Evolutionary conservation across 768 basidiomycete genomes (phyloP), one percentile per base, ranked within the genome.

Genomic region (Saitozyma podzolica): DNA sequence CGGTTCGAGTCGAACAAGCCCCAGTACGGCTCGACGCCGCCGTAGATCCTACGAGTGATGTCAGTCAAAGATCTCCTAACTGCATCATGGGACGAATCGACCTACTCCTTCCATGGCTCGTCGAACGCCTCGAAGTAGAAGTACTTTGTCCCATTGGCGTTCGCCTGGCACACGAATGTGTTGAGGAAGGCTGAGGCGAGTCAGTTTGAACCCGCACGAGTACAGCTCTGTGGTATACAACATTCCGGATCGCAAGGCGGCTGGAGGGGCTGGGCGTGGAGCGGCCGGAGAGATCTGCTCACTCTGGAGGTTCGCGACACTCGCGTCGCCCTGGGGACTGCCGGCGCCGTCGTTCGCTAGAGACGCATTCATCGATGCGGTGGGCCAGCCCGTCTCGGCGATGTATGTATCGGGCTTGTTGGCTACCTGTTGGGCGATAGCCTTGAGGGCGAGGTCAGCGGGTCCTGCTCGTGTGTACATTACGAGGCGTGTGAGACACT

Each of bases 391-490:
- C 13, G 93, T 96, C 83, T 99, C 96, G 0, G 95, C 96, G 63
- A 98, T 96, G 80, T 86, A 94, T 84, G 91, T 87, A 50, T 82
- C 74, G 0, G 93, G 92, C 5, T 85, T 83, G 77, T 93, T 95
- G 6, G 85, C n/a, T 19, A 89, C 82, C 0, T 65, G 56, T 9
- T 80, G 66, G 0, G 91, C 89, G n/a, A 81, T 74, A 11, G 55
- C 58, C 68, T 73, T 29, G 29, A 29, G 29, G 13, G 41, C 13
- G 0, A 8, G n/a, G 13, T 19, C 39, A 20, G 59, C 47, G 17
- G 47, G 57, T 43, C 63, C 67, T 19, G 53, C 59, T 16, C 56
- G 42, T 39, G 17, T 16, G 40, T 52, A 39, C 13, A 47, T 19
- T 39, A 56, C 37, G 50, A 14, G 10, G 65, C 68, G 50, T 51